Evolutionary conservation across 2,329 filamentous ascomycete species (phyloP).

Genomic region (Orbilia oligospora): DNA sequence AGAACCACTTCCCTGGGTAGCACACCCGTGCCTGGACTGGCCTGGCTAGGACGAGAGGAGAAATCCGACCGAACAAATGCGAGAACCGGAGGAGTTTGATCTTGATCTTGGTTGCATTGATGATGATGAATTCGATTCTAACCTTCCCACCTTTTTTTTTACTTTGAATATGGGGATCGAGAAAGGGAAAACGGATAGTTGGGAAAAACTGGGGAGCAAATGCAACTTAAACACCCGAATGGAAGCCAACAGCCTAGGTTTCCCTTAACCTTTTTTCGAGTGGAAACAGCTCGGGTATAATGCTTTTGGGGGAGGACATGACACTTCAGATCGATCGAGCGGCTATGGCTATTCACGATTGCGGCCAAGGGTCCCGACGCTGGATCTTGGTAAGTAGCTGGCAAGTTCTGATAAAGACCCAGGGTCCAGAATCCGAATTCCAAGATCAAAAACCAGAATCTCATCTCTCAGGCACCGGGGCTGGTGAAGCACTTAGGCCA

Average conservation of each 20-base stretch:
- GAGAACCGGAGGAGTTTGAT: constrained; percentile 19
- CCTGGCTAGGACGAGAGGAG: constrained; percentile 27
- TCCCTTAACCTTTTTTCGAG: not conserved
- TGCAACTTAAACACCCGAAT: constrained; percentile 32
- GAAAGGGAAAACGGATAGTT: constrained; percentile 8
- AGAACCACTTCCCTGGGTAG: constrained; percentile 26
- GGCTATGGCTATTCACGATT: constrained; percentile 17
- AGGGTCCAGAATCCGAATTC: constrained; percentile 21
- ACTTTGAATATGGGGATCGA: not conserved
- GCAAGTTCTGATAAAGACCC: not conserved
- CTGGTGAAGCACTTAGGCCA: constrained; percentile 10
- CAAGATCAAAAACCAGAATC: not conserved
- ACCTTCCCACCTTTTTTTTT: not conserved
- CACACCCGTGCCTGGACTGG: not conserved
- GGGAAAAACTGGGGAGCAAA: constrained; percentile 26
- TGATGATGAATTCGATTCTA: not conserved
- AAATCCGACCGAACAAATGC: constrained; percentile 46
- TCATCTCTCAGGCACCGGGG: constrained; percentile 14
- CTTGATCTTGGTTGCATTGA: not conserved
- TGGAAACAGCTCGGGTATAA: constrained; percentile 3
- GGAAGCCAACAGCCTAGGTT: constrained; percentile 20
- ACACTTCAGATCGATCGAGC: constrained; percentile 25
- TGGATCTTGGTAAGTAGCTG: constrained; percentile 22
- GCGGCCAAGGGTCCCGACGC: not conserved
- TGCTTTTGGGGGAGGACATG: not conserved